Evolutionary conservation across 495 filamentous ascomycete species (phyloP).

Genomic region (Parathielavia hyrcaniae): DNA sequence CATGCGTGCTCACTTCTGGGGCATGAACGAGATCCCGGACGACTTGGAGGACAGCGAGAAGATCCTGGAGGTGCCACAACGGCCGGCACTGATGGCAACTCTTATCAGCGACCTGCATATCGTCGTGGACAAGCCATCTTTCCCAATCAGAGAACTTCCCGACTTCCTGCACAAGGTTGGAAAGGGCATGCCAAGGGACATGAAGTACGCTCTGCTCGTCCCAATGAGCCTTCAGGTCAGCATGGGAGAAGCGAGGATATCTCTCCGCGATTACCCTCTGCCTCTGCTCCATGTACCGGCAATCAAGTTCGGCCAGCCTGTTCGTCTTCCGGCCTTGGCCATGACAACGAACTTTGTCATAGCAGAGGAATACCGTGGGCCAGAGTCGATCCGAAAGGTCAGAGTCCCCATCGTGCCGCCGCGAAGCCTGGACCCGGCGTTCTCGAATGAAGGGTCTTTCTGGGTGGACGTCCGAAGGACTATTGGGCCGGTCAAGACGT

Average conservation of each 20-base stretch:
- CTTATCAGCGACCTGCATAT: constrained; percentile 81
- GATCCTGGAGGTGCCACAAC: constrained; percentile 78
- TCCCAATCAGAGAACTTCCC: constrained; percentile 71
- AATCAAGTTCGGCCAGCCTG: constrained; percentile 70
- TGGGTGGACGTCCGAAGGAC: constrained; percentile 83
- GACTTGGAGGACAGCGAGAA: constrained; percentile 76
- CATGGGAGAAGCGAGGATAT: constrained; percentile 84
- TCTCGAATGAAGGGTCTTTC: constrained; percentile 56
- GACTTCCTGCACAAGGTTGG: constrained; percentile 80
- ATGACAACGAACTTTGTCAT: constrained; percentile 92
- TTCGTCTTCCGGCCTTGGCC: constrained; percentile 72
- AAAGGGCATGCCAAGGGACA: constrained; percentile 90
- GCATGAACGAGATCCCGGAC: constrained; percentile 70
- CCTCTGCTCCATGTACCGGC: constrained; percentile 87
- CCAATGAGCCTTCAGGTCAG: constrained; percentile 84
- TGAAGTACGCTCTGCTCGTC: constrained; percentile 79
- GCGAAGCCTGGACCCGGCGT: constrained; percentile 32
- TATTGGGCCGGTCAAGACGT: constrained; percentile 91
- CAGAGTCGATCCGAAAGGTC: constrained; percentile 70
- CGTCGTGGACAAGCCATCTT: constrained; percentile 86
- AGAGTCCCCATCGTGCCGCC: constrained; percentile 81
- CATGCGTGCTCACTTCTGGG: constrained; percentile 74
- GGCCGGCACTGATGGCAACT: constrained; percentile 74
- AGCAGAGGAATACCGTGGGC: constrained; percentile 81
- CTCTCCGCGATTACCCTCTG: constrained; percentile 85